A percentile compares a stretch with the other conserved stretches of the same genome.
These are phyloP conservation scores for Pseudozyma sp. DNA, from an alignment of 1,284 basidiomycete genomes.

Conservation along the genomic window DNA sequence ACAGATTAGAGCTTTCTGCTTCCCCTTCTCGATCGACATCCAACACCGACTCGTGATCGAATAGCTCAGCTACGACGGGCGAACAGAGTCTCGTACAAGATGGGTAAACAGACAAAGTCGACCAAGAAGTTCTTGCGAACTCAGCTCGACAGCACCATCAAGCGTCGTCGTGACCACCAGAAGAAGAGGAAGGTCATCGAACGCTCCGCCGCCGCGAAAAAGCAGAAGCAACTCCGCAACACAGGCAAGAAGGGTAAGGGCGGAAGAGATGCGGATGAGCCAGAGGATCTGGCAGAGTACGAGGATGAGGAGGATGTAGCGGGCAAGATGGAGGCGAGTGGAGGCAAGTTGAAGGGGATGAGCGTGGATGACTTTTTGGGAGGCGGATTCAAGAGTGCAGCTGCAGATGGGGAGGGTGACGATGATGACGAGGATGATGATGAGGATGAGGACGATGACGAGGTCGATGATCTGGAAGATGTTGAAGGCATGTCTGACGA, in stretches of 20 bases:
- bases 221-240: constrained; percentile 45
- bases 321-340: constrained; percentile 21
- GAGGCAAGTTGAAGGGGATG: constrained; percentile 50
- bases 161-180: constrained; percentile 59
- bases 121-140: constrained; percentile 66
- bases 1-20: too few relatives aligned
- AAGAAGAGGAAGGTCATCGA: constrained; percentile 62
- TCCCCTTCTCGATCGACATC: too few relatives aligned
- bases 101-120: constrained; percentile 63
- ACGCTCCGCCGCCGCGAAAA: constrained; percentile 41
- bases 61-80: background rate
- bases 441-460: constrained; percentile 49
- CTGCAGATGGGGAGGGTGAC: constrained; percentile 38
- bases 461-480: constrained; percentile 53
- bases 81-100: constrained; percentile 21
- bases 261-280: constrained; percentile 19
- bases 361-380: constrained; percentile 66
- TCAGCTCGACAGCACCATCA: constrained; percentile 61
- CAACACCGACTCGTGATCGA: too few relatives aligned
- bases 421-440: constrained; percentile 49
- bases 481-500: constrained; percentile 61
- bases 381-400: constrained; percentile 62
- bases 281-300: constrained; percentile 38
- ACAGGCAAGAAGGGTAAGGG: constrained; percentile 33
- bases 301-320: constrained; percentile 39